Percentiles rank a stretch among this genome's conserved stretches.
phyloP scores from a whole-genome alignment of 202 grass and related monocot genomes.

The Setaria viridis region DNA sequence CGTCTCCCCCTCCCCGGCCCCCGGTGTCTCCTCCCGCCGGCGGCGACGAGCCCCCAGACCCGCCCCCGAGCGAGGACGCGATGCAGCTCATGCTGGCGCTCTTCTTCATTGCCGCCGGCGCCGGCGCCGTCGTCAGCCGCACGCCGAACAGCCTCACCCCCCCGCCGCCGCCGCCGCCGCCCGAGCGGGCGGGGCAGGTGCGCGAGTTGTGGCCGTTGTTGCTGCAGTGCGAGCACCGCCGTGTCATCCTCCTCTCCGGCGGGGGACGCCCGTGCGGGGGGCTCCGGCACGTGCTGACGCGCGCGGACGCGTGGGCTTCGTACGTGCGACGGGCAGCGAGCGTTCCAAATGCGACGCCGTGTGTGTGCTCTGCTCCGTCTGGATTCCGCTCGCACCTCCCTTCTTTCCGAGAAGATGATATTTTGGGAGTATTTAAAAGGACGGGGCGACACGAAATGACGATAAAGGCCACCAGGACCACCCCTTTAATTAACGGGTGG shows the following conservation, averaged over 20 bases:
- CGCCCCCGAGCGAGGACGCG: conserved; percentile 53
- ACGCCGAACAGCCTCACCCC: conserved; percentile 86
- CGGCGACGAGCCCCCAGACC: conserved; percentile 44
- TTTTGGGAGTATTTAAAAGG: conserved; percentile 46
- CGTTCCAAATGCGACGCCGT: conserved; percentile 28
- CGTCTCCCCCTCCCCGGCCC: conserved; percentile 33
- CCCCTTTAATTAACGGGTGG: conserved; percentile 21
- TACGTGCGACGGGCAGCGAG: conserved; percentile 4
- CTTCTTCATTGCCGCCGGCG: conserved; percentile 75
- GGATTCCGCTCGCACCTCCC: neutral
- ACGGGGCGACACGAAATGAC: conserved; percentile 32
- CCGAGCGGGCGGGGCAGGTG: conserved; percentile 68
- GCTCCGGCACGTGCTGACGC: neutral
- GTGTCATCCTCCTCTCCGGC: conserved; percentile 67
- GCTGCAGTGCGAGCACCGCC: conserved; percentile 94
- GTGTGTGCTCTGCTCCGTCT: conserved; percentile 13
- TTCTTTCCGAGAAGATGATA: conserved; percentile 11
- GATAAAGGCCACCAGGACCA: neutral
- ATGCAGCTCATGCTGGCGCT: conserved; percentile 98
- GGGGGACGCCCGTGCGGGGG: neutral
- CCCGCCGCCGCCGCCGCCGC: conserved; percentile 17
- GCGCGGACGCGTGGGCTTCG: conserved; percentile 1
- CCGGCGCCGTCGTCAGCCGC: conserved; percentile 59
- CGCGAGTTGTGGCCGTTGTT: conserved; percentile 98
- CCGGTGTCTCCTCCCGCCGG: conserved; percentile 24